These are phyloP conservation scores for Keithomyces neogunnii DNA, from an alignment of 2,329 filamentous ascomycete species.

Conservation along the genomic window DNA sequence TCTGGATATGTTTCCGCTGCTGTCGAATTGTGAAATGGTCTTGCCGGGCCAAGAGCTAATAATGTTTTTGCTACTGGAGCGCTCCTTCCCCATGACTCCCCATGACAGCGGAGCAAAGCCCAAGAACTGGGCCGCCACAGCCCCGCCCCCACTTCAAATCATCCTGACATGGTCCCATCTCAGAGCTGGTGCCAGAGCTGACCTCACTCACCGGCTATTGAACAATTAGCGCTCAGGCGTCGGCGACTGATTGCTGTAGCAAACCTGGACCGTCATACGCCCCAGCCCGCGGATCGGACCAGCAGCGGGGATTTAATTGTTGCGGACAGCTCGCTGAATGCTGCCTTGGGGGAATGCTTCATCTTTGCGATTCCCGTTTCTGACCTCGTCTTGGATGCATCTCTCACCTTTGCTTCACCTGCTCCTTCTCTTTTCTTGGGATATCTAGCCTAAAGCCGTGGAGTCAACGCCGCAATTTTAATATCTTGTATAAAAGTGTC, in stretches of 20 bases:
- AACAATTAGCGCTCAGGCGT: neutral
- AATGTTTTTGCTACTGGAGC: no score
- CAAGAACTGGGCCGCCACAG: neutral
- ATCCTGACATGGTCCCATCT: no score
- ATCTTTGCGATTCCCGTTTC: no score
- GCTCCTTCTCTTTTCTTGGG: no score
- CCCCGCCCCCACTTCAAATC: neutral
- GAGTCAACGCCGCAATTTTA: neutral
- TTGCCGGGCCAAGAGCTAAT: no score
- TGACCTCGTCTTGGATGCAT: no score
- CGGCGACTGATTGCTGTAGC: neutral
- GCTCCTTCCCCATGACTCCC: no score
- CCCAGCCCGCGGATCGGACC: conserved; percentile 1
- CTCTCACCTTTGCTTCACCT: no score
- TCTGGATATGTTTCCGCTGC: no score
- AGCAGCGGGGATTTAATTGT: neutral
- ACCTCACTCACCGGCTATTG: neutral
- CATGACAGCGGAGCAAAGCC: no score
- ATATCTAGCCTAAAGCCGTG: neutral
- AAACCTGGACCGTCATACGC: neutral
- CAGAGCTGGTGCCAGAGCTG: no score
- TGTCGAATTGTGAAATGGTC: no score
- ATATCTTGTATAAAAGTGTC: neutral
- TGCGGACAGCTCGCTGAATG: neutral
- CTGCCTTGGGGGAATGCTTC: neutral